These are phyloP conservation scores for Ambrosia trifida DNA, from an alignment of 129 eudicot genomes.

Conservation along the genomic window DNA sequence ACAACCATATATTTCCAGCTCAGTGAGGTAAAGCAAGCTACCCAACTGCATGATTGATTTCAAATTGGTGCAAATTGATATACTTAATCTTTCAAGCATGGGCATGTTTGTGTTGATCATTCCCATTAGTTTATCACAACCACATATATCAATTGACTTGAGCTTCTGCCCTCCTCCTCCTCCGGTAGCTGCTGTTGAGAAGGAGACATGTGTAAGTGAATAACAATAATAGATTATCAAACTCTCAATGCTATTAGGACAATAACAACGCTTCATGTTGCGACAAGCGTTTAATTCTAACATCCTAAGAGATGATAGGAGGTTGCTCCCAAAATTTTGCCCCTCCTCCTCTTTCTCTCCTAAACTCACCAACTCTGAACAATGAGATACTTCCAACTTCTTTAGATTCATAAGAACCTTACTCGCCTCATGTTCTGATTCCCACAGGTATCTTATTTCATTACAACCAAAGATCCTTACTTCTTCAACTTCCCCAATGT, in stretches of 20 bases:
- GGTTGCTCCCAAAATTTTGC: not conserved
- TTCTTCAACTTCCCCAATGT: not conserved
- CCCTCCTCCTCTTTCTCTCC: not conserved
- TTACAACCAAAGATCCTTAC: not conserved
- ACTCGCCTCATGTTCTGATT: not conserved
- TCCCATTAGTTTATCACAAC: too few relatives aligned
- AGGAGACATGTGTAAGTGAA: too few relatives aligned
- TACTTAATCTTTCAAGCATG: too few relatives aligned
- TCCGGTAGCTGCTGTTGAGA: not conserved
- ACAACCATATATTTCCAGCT: too few relatives aligned
- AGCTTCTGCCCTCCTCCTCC: constrained; percentile 4
- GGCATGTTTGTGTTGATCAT: too few relatives aligned
- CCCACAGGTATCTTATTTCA: not conserved
- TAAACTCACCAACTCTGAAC: too few relatives aligned
- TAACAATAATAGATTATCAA: too few relatives aligned
- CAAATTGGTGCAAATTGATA: too few relatives aligned
- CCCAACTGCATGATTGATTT: too few relatives aligned
- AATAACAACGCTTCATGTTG: not conserved
- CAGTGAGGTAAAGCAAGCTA: too few relatives aligned
- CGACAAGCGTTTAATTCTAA: not conserved
- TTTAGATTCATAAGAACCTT: not conserved
- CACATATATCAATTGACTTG: not conserved
- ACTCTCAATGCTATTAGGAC: too few relatives aligned
- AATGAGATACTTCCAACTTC: too few relatives aligned
- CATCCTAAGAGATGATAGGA: not conserved